Percentiles rank a stretch among this genome's conserved stretches.
phyloP scores from a whole-genome alignment of 495 filamentous ascomycete genomes.

The Trichoderma virens region DNA sequence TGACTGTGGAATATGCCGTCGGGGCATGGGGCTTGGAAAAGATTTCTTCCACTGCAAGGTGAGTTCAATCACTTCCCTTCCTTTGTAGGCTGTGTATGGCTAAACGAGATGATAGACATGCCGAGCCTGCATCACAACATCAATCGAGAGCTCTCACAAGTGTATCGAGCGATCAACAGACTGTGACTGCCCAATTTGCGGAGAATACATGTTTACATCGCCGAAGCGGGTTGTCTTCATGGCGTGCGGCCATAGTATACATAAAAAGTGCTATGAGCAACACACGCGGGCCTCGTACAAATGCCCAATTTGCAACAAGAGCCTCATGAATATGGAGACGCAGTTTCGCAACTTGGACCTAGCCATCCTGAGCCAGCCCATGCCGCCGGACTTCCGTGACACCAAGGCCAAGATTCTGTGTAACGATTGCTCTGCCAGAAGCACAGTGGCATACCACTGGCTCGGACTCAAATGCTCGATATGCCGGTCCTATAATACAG shows the following conservation, averaged over 20 bases:
- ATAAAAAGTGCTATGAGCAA: conserved; percentile 74
- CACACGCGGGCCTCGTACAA: conserved; percentile 83
- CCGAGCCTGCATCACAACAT: conserved; percentile 83
- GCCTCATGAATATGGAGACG: conserved; percentile 91
- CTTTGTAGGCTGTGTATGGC: conserved; percentile 13
- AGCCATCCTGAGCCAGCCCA: conserved; percentile 79
- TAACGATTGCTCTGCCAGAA: conserved; percentile 89
- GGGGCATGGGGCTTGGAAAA: conserved; percentile 86
- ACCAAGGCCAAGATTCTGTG: conserved; percentile 78
- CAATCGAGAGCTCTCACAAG: conserved; percentile 67
- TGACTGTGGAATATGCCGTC: conserved; percentile 92
- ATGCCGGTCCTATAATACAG: conserved; percentile 80
- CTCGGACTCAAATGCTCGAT: conserved; percentile 82
- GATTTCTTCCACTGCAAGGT: conserved; percentile 98
- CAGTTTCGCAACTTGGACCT: conserved; percentile 86
- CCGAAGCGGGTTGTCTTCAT: conserved; percentile 84
- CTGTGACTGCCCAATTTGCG: conserved; percentile 97
- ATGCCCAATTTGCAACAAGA: conserved; percentile 91
- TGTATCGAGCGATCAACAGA: conserved; percentile 93
- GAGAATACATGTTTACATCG: conserved; percentile 96
- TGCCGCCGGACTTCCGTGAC: conserved; percentile 75
- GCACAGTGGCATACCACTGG: conserved; percentile 85
- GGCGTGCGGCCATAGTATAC: conserved; percentile 93
- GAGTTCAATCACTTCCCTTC: conserved; percentile 17
- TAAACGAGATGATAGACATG: conserved; percentile 55